A percentile compares a stretch with the other conserved stretches of the same genome.
phyloP scores from a whole-genome alignment of 2,329 filamentous ascomycete genomes.

The Stachybotrys chartarum region DNA sequence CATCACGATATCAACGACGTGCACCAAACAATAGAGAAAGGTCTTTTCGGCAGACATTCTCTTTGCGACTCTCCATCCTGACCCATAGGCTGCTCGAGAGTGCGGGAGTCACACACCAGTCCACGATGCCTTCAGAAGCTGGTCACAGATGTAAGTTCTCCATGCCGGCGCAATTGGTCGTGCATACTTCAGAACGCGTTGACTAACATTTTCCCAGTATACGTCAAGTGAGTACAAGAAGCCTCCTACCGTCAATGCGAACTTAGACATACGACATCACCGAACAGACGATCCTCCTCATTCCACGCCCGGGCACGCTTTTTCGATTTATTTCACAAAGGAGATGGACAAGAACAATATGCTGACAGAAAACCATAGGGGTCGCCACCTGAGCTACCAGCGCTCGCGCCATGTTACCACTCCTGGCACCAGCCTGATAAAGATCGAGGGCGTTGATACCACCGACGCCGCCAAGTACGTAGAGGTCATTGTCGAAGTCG shows the following conservation, averaged over 20 bases:
- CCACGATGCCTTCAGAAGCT: conserved; percentile 81
- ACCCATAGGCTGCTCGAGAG: conserved; percentile 39
- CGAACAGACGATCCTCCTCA: not conserved
- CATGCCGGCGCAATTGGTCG: conserved; percentile 5
- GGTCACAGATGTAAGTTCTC: conserved; percentile 77
- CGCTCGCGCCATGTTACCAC: conserved; percentile 87
- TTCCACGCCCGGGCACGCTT: not conserved
- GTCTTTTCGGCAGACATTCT: conserved; percentile 38
- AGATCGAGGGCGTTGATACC: conserved; percentile 97
- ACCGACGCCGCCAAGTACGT: conserved; percentile 79
- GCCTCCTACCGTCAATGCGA: conserved; percentile 1
- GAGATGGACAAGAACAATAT: not conserved
- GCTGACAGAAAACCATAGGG: conserved; percentile 45
- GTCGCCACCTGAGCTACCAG: conserved; percentile 97
- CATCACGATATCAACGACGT: conserved; percentile 37
- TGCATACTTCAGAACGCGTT: conserved; percentile 9
- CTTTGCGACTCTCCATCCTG: conserved; percentile 30
- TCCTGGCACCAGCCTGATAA: conserved; percentile 88
- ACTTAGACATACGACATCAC: not conserved
- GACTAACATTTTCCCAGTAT: conserved; percentile 55
- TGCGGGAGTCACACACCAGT: conserved; percentile 39
- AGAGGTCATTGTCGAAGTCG: not conserved
- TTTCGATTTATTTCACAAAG: not conserved
- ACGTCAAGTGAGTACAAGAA: conserved; percentile 70
- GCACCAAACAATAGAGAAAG: conserved; percentile 31